Evolutionary conservation across 108 stramenopile species (phyloP).

Genomic region (Pseudonitzschia multistriata): DNA sequence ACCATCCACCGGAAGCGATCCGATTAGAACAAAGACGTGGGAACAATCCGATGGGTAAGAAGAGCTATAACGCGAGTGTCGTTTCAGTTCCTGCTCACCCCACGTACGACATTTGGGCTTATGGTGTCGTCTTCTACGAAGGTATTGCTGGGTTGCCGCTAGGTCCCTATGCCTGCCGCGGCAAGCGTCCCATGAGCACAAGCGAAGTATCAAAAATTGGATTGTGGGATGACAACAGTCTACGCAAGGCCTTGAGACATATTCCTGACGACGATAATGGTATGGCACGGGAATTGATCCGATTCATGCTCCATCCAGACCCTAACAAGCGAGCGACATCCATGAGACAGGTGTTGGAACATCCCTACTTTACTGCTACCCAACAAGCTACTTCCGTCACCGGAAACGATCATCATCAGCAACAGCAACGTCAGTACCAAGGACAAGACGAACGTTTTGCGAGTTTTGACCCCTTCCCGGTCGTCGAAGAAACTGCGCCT

Average conservation of each 20-base stretch:
- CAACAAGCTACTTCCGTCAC: constrained; percentile 4
- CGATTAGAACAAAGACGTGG: constrained; percentile 61
- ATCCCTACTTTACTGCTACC: constrained; percentile 62
- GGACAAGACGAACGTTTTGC: constrained; percentile 3
- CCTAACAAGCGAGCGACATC: constrained; percentile 54
- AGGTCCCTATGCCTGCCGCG: constrained; percentile 78
- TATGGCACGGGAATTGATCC: constrained; percentile 55
- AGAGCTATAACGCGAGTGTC: constrained; percentile 56
- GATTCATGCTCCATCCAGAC: constrained; percentile 68
- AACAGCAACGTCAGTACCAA: not conserved
- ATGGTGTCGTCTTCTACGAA: constrained; percentile 78
- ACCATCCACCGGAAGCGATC: constrained; percentile 85
- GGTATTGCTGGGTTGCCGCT: constrained; percentile 75
- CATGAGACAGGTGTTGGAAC: constrained; percentile 72
- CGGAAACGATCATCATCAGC: constrained; percentile 9
- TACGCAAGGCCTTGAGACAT: constrained; percentile 64
- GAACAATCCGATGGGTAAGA: constrained; percentile 44
- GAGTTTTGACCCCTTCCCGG: constrained; percentile 3
- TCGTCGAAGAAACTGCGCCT: not conserved
- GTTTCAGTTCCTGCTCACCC: constrained; percentile 66
- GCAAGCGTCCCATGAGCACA: constrained; percentile 75
- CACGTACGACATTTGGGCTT: constrained; percentile 85
- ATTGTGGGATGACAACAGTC: constrained; percentile 75
- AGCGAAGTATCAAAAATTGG: constrained; percentile 75
- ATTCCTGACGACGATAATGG: constrained; percentile 48